Evolutionary conservation across 192 early-diverging fungal species (phyloP).

Genomic region (Backusella circina): DNA sequence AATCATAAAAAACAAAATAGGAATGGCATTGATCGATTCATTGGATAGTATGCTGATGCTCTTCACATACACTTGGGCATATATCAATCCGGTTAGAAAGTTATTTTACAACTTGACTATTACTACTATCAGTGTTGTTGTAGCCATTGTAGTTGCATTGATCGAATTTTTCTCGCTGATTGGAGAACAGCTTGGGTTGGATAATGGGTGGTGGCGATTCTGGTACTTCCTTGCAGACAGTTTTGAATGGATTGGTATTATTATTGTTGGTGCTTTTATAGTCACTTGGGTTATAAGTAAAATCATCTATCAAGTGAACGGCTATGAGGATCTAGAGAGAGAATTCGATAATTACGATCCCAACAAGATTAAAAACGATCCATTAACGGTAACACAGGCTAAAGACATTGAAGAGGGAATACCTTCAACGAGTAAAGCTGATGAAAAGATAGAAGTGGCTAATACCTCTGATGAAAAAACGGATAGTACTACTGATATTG

Average conservation of each 20-base stretch:
- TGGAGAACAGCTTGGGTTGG: slow-evolving; percentile 33
- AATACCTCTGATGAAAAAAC: not conserved
- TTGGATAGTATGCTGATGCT: slow-evolving; percentile 68
- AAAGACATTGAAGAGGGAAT: not conserved
- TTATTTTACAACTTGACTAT: slow-evolving; percentile 65
- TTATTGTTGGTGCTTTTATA: slow-evolving; percentile 44
- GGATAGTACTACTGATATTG: not conserved
- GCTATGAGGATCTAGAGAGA: slow-evolving; percentile 39
- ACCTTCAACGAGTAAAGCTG: not conserved
- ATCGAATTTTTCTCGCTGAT: slow-evolving; percentile 54
- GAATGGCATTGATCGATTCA: slow-evolving; percentile 68
- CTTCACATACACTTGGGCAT: slow-evolving; percentile 60
- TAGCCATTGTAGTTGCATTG: slow-evolving; percentile 55
- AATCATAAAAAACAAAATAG: slow-evolving; percentile 28
- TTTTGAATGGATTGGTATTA: slow-evolving; percentile 50
- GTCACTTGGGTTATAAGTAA: slow-evolving; percentile 37
- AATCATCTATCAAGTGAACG: slow-evolving; percentile 33
- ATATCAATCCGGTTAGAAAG: slow-evolving; percentile 57
- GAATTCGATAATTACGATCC: slow-evolving; percentile 23
- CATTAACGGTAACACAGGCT: not conserved
- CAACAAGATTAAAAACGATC: not conserved
- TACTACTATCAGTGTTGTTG: slow-evolving; percentile 55
- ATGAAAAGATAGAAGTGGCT: not conserved
- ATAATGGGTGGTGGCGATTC: slow-evolving; percentile 43
- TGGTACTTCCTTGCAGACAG: slow-evolving; percentile 37